Base-by-base conservation (phyloP, 2,329 filamentous ascomycete species). In the Fusarium beomiforme region DNA sequence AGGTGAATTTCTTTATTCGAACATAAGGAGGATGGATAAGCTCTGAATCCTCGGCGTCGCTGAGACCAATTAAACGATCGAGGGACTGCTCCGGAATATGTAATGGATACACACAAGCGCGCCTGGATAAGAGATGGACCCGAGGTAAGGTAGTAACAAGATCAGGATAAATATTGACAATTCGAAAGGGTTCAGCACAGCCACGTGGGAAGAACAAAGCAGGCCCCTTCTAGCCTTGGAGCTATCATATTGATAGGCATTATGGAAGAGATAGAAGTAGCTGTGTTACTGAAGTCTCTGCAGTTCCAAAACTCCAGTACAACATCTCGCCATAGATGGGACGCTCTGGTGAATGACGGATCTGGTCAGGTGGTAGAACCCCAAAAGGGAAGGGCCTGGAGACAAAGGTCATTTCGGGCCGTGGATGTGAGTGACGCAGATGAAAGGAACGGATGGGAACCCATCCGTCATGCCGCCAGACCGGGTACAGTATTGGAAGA, bases 361-460 rank as follows among this genome's bases (percentile, higher is more conserved):
- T 72, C 69, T 47, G 59, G 66, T 75, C 72, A 76, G 67, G 70
- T 76, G 74, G 70, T 63, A 69, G 72, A 57, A 44, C 72, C 70
- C 61, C 50, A 64, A 76, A 74, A 31, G 58, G 74, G 74, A 75
- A 75, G 68, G 68, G 70, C 72, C 61, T 64, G 43, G 58, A 66
- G 56, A 37, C 46, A 71, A 56, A 68, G 53, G 62, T 70, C 64
- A 71, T 71, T 64, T 74, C 65, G 62, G 70, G 62, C 61, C 60
- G 59, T 65, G 61, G 59, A 63, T 67, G 64, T 65, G 54, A 59
- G 64, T 65, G 51, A 59, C 71, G 66, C 65, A 72, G 61, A 67
- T 72, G 71, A 69, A 58, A 73, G 64, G 63, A 65, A 74, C 68
- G 69, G 68, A 55, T 60, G 57, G 60, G 69, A 60, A 66, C 67